A percentile compares a stretch with the other conserved stretches of the same genome.
Conservation (phyloP, 1,284 basidiomycete species). For the Apiotrichum gamsii region DNA sequence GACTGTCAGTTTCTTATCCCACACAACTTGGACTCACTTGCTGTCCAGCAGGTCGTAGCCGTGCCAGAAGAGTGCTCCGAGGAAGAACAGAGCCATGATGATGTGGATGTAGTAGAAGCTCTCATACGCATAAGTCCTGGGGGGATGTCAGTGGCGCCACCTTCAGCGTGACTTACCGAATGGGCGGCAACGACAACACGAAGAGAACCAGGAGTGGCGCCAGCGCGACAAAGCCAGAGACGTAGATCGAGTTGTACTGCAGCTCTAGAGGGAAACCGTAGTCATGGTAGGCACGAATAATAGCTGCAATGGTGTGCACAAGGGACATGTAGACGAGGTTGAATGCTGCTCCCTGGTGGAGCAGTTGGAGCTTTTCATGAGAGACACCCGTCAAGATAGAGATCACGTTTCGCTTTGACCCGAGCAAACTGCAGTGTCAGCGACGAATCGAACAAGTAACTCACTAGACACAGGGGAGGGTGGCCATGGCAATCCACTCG, state of each 20-base stretch:
- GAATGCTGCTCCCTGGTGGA: constrained; percentile 49
- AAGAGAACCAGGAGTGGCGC: constrained; percentile 43
- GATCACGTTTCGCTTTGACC: constrained; percentile 49
- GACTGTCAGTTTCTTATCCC: no score
- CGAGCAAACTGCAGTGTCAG: constrained; percentile 24
- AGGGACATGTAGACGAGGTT: constrained; percentile 39
- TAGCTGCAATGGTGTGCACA: constrained; percentile 46
- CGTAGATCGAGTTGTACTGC: constrained; percentile 30
- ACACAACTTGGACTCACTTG: constrained; percentile 1
- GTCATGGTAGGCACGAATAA: constrained; percentile 22
- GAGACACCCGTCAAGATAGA: constrained; percentile 47
- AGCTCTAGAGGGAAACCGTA: background rate
- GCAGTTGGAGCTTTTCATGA: constrained; percentile 52
- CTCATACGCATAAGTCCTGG: constrained; percentile 49
- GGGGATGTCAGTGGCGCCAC: no score
- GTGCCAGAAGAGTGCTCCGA: constrained; percentile 5
- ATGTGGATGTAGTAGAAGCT: constrained; percentile 47
- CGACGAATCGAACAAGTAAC: background rate
- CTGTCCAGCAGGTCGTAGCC: background rate
- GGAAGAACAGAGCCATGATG: constrained; percentile 26
- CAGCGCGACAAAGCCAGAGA: constrained; percentile 47
- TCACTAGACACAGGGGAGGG: constrained; percentile 14
- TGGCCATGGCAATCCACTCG: constrained; percentile 16
- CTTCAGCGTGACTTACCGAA: no score
- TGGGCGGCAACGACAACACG: constrained; percentile 19